phyloP scores from a whole-genome alignment of 805 yeast species.

The Candida nanaspora region DNA sequence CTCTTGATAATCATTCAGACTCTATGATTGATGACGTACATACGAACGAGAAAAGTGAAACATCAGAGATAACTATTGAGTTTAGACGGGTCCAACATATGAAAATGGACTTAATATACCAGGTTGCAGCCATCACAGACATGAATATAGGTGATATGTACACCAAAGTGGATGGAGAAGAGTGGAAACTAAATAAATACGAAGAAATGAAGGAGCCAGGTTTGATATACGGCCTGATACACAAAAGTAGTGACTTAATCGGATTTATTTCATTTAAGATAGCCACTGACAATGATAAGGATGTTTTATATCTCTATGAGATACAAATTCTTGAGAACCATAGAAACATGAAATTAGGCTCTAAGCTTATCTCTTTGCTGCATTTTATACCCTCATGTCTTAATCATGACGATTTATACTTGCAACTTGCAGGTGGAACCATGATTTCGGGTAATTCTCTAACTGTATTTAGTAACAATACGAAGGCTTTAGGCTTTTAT shows the following conservation, averaged over 20 bases:
- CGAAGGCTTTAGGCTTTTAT: conserved; percentile 38
- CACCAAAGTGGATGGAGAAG: conserved; percentile 23
- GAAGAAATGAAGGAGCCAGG: conserved; percentile 43
- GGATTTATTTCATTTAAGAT: conserved; percentile 42
- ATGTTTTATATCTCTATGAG: conserved; percentile 48
- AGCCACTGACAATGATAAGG: conserved; percentile 31
- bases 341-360: conserved; percentile 33
- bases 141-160: conserved; percentile 20
- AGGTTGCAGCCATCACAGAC: conserved; percentile 18
- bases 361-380: conserved; percentile 27
- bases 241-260: conserved; percentile 11
- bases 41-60: too few species aligned
- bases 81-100: neutral
- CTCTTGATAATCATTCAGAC: too few species aligned
- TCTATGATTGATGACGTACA: too few species aligned
- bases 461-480: conserved; percentile 46
- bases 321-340: conserved; percentile 36
- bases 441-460: conserved; percentile 27
- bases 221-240: conserved; percentile 33
- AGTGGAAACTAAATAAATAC: conserved; percentile 35
- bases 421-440: neutral
- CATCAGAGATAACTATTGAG: too few species aligned
- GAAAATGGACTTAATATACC: neutral
- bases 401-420: conserved; percentile 4
- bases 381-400: conserved; percentile 24